Conservation (phyloP, 2,329 filamentous ascomycete species). For the Ceratocystis ficicola region DNA sequence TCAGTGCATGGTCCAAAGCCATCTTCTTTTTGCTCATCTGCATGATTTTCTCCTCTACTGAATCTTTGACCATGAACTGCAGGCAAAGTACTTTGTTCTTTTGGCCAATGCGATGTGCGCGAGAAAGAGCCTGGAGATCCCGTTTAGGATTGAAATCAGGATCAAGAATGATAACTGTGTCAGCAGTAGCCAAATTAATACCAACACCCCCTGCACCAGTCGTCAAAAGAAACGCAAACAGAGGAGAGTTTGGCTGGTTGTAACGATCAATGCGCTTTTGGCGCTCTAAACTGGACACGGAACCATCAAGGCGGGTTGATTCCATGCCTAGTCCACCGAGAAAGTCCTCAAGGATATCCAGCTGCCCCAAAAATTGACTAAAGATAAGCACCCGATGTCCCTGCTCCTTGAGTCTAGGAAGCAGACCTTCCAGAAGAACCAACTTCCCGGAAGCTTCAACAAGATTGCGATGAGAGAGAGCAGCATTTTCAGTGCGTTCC, state of each 20-base stretch:
- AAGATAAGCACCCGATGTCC: slow-evolving; percentile 91
- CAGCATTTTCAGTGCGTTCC: slow-evolving; percentile 54
- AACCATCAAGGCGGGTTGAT: slow-evolving; percentile 78
- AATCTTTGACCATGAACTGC: slow-evolving; percentile 79
- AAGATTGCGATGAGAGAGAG: slow-evolving; percentile 62
- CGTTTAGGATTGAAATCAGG: slow-evolving; percentile 97
- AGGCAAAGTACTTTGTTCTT: slow-evolving; percentile 93
- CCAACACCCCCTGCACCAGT: slow-evolving; percentile 92
- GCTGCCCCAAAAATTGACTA: slow-evolving; percentile 82
- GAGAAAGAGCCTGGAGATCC: slow-evolving; percentile 87
- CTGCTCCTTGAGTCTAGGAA: slow-evolving; percentile 72
- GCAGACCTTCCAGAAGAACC: slow-evolving; percentile 67
- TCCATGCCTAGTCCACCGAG: slow-evolving; percentile 59
- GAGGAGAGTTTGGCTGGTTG: slow-evolving; percentile 67
- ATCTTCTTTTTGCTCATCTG: slow-evolving; percentile 93
- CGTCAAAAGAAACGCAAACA: slow-evolving; percentile 86
- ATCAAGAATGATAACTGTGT: slow-evolving; percentile 95
- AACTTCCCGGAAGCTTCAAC: slow-evolving; percentile 88
- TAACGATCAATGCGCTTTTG: slow-evolving; percentile 90
- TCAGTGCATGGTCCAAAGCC: slow-evolving; percentile 86
- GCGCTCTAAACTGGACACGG: slow-evolving; percentile 67
- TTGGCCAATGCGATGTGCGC: slow-evolving; percentile 92
- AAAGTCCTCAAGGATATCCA: slow-evolving; percentile 89
- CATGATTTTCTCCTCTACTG: slow-evolving; percentile 89
- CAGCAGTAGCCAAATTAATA: slow-evolving; percentile 92